A percentile compares a stretch with the other conserved stretches of the same genome.
phyloP scores from a whole-genome alignment of 73 alveolate genomes.

The Diophrys sp. region DNA sequence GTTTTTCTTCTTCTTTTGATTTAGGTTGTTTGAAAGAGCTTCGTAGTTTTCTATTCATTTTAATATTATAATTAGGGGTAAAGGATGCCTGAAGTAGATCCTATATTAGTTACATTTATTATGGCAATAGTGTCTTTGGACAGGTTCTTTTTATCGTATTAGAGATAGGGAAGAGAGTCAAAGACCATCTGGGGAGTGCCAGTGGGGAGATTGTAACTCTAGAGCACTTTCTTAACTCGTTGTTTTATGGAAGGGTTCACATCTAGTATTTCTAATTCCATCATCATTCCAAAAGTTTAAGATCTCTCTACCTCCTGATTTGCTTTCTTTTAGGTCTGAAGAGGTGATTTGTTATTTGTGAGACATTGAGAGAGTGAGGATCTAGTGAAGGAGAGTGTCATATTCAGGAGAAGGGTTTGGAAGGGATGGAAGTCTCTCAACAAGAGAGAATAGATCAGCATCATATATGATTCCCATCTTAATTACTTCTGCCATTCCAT shows the following conservation, averaged over 20 bases:
- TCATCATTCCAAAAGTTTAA: conserved; percentile 56
- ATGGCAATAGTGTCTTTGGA: not conserved
- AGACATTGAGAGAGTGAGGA: conserved; percentile 23
- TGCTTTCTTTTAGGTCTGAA: conserved; percentile 42
- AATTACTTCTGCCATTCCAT: conserved; percentile 61
- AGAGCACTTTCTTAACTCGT: conserved; percentile 16
- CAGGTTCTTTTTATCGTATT: not conserved
- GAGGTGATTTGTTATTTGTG: conserved; percentile 24
- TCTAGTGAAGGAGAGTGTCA: conserved; percentile 1
- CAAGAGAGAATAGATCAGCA: not conserved
- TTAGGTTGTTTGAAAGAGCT: too few relatives aligned
- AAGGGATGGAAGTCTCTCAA: too few relatives aligned
- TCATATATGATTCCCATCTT: conserved; percentile 58
- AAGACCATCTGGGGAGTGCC: not conserved
- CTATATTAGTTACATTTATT: too few relatives aligned
- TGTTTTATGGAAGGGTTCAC: conserved; percentile 46
- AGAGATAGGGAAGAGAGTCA: not conserved
- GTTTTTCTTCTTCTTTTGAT: too few relatives aligned
- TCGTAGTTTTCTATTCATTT: too few relatives aligned
- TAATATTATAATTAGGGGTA: too few relatives aligned
- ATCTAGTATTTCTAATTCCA: conserved; percentile 58
- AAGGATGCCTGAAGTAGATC: too few relatives aligned
- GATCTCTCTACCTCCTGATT: conserved; percentile 41
- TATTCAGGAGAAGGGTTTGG: conserved; percentile 10
- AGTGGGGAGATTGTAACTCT: conserved; percentile 4